phyloP scores from a whole-genome alignment of 345 rosid genomes.

The Adansonia digitata region DNA sequence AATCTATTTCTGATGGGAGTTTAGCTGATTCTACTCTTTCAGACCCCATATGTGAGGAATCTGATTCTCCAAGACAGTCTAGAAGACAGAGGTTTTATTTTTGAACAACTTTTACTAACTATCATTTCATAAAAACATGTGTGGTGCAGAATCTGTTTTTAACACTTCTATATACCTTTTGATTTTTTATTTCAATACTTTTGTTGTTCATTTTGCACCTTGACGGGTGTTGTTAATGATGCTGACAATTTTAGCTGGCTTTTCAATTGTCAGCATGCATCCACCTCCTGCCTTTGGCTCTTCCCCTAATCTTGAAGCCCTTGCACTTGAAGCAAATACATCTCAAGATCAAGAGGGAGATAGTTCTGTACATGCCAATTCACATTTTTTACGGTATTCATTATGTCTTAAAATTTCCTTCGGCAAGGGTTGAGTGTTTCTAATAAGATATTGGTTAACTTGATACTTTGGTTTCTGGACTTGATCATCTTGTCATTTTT shows the following conservation, averaged over 20 bases:
- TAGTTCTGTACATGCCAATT: constrained; percentile 73
- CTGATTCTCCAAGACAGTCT: constrained; percentile 24
- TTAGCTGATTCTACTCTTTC: constrained; percentile 33
- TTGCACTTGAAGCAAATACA: constrained; percentile 60
- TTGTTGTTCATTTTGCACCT: not conserved
- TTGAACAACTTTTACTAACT: no score
- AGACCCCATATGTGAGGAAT: constrained; percentile 24
- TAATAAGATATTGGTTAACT: not conserved
- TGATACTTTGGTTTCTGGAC: not conserved
- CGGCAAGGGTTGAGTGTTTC: not conserved
- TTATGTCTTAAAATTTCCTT: constrained; percentile 6
- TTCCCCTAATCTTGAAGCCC: constrained; percentile 91
- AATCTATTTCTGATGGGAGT: constrained; percentile 42
- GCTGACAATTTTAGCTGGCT: constrained; percentile 17
- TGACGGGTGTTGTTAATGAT: constrained; percentile 6
- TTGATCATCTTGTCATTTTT: not conserved
- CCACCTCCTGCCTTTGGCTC: constrained; percentile 99
- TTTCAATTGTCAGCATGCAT: constrained; percentile 63
- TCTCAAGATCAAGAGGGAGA: constrained; percentile 53
- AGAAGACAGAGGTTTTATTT: constrained; percentile 66
- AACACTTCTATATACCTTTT: no score
- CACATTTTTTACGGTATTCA: constrained; percentile 56
- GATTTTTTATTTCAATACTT: no score
- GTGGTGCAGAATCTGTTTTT: no score
- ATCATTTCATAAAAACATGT: no score